Conservation (phyloP, 345 rosid genomes). For the Syzygium aromaticum region DNA sequence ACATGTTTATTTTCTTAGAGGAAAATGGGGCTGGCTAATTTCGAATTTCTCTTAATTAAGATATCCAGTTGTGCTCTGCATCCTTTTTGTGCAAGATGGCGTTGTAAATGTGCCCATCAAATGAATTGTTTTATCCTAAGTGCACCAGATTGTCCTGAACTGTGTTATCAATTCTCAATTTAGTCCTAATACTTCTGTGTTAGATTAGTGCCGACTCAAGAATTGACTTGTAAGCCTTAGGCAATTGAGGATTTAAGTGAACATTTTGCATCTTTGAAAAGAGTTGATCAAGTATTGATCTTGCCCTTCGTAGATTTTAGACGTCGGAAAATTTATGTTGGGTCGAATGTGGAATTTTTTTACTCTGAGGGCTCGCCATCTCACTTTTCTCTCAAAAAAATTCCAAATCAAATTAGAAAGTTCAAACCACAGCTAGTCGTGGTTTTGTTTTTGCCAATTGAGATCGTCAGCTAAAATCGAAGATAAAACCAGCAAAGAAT, state of each 20-base stretch:
- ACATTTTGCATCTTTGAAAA: not conserved
- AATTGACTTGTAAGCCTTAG: rapidly evolving
- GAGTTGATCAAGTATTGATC: not conserved
- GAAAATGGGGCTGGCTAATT: not conserved
- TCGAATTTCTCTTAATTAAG: not conserved
- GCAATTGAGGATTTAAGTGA: not conserved
- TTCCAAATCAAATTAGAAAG: not conserved
- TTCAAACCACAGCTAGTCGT: not conserved
- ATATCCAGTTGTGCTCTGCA: not conserved
- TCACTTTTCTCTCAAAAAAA: rapidly evolving
- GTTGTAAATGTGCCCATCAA: not conserved
- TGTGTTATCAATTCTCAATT: not conserved
- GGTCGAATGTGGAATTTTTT: not conserved
- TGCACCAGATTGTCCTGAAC: not conserved
- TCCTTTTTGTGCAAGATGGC: not conserved
- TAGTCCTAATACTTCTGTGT: not conserved
- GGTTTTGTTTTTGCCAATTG: not conserved
- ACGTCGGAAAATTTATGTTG: no score
- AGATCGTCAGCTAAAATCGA: not conserved
- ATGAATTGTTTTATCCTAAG: not conserved
- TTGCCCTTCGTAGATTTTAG: not conserved
- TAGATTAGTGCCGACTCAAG: not conserved
- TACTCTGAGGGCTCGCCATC: not conserved
- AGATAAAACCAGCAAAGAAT: not conserved
- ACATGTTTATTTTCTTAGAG: not conserved